A percentile compares a stretch with the other conserved stretches of the same genome.
These are phyloP conservation scores for Crithidia fasciculata DNA, from an alignment of 208 protist genomes.

Conservation along the genomic window DNA sequence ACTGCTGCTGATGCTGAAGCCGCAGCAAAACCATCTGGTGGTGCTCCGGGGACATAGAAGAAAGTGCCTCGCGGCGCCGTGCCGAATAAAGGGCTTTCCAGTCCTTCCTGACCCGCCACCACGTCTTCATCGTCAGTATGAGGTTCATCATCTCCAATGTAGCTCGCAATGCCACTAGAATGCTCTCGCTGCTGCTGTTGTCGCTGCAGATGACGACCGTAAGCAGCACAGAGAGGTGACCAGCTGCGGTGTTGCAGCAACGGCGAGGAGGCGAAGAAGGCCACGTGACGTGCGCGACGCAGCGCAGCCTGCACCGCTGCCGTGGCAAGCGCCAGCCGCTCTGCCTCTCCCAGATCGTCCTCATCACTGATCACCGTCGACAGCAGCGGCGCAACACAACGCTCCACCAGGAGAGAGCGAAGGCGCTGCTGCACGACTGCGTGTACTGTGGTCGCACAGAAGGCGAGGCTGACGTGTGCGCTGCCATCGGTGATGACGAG, in stretches of 20 bases:
- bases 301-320: slow-evolving; percentile 12
- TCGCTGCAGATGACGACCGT: neutral
- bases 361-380: neutral
- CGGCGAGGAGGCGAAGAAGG: slow-evolving; percentile 19
- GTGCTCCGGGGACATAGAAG: neutral
- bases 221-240: slow-evolving; percentile 16
- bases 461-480: slow-evolving; percentile 13
- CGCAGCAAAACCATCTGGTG: neutral
- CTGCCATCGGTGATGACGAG: slow-evolving; percentile 22
- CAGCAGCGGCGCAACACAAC: slow-evolving; percentile 8
- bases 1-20: no score
- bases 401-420: slow-evolving; percentile 9
- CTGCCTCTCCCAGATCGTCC: neutral
- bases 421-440: slow-evolving; percentile 17
- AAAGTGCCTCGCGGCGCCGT: neutral
- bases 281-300: slow-evolving; percentile 15
- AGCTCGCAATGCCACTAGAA: no score
- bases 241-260: slow-evolving; percentile 26
- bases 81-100: neutral
- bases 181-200: no score
- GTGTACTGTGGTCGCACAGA: slow-evolving; percentile 18
- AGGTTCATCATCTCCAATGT: no score
- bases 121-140: neutral
- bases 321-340: neutral
- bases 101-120: neutral